Evolutionary conservation across 2,329 filamentous ascomycete species (phyloP), one percentile per base, ranked within the genome.

Genomic region (Penicillium sp.): DNA sequence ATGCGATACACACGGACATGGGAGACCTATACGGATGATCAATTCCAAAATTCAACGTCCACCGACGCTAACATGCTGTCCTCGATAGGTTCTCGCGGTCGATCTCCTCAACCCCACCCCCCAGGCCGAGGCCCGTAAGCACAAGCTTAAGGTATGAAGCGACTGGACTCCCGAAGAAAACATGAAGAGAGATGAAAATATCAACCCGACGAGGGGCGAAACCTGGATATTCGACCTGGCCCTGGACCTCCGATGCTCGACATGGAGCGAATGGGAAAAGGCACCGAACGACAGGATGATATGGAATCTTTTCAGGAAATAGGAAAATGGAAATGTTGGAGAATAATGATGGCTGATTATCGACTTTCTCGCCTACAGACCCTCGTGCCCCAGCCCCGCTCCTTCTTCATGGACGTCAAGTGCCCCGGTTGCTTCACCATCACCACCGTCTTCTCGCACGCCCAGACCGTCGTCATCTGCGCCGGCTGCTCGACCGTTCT

Each of bases 361-460:
- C n/a, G 34, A 40, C 20, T 46, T 43, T 47, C 24, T 20, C 13
- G 22, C n/a, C 37, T 22, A 62, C 69, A 95, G 92, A 92, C 86
- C 70, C 90, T 99, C 74, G 94, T 99, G 78, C 94, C 94, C 74
- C 89, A 86, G 69, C 94, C 94, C 75, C 91, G 94, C 80, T 97
- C 93, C 70, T 99, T 97, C 90, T 99, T 99, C 90, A 99, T 99
- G 94, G 94, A 99, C 79, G 94, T 99, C 85, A 99, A 99, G 89
- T 99, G 94, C 90, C 94, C 94, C 79, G 94, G 94, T 76, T 99
- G 94, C 90, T 99, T 97, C 89, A 97, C 92, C 81, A 99, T 99
- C 87, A 99, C 94, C 81, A 99, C 94, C 80, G 94, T 99, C 82
- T 99, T 97, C 90, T 97, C 93, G 66, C 94, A 99, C 87, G 94